Percentiles rank a stretch among this genome's conserved stretches.
Conservation (phyloP, 352 stramenopile species). For the Phytophthora crassamura region DNA sequence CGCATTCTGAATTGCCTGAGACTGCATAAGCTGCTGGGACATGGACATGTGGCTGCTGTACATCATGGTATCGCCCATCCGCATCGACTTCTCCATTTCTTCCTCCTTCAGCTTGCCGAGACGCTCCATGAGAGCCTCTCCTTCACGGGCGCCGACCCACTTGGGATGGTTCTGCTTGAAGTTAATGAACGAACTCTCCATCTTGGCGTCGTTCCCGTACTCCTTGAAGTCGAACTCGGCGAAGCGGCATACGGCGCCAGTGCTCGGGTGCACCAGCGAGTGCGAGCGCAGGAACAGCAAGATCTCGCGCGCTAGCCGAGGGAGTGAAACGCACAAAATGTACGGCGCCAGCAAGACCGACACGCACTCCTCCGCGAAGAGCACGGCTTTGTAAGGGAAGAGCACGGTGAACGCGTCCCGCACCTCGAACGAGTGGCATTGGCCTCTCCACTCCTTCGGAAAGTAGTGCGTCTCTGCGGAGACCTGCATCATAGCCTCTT, state of each 20-base stretch:
- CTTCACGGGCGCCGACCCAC: slow-evolving; percentile 81
- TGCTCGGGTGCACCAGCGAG: slow-evolving; percentile 91
- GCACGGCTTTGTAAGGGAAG: slow-evolving; percentile 95
- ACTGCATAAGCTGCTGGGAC: slow-evolving; percentile 90
- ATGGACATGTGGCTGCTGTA: slow-evolving; percentile 80
- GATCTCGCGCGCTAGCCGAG: slow-evolving; percentile 88
- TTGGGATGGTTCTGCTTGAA: slow-evolving; percentile 94
- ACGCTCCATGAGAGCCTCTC: slow-evolving; percentile 73
- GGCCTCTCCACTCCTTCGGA: slow-evolving; percentile 93
- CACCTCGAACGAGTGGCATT: slow-evolving; percentile 88
- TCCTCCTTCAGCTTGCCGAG: slow-evolving; percentile 79
- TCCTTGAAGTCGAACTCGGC: slow-evolving; percentile 97
- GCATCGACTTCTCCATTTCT: slow-evolving; percentile 90
- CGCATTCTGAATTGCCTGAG: slow-evolving; percentile 82
- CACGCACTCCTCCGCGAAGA: slow-evolving; percentile 94
- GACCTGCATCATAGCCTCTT: slow-evolving; percentile 87
- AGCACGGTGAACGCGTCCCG: slow-evolving; percentile 88
- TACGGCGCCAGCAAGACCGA: slow-evolving; percentile 96
- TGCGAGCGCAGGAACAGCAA: slow-evolving; percentile 95
- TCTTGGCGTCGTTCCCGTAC: slow-evolving; percentile 94
- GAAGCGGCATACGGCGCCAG: slow-evolving; percentile 95
- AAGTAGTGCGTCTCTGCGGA: slow-evolving; percentile 97
- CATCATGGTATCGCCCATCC: slow-evolving; percentile 84
- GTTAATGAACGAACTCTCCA: slow-evolving; percentile 98
- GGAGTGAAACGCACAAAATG: slow-evolving; percentile 96